A percentile compares a stretch with the other conserved stretches of the same genome.
Conservation (phyloP, 2,329 filamentous ascomycete genomes). For the Penicillium sp. region DNA sequence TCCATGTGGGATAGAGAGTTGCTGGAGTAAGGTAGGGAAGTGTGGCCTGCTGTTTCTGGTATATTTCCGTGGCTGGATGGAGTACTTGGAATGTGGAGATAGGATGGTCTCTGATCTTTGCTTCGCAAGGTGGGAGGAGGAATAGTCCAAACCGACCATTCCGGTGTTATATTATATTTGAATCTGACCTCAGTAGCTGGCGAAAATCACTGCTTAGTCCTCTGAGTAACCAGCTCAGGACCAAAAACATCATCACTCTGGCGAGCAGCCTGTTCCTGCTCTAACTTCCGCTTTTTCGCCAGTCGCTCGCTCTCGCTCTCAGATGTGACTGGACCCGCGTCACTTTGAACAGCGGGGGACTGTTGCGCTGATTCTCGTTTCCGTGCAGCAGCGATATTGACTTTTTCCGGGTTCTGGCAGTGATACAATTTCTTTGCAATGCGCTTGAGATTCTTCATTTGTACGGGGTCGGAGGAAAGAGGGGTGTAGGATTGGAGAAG, state of each 20-base stretch:
- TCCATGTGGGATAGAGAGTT: neutral
- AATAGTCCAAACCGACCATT: neutral
- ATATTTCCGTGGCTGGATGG: too few relatives aligned
- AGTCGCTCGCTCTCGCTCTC: slow-evolving; percentile 38
- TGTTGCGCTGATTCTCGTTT: slow-evolving; percentile 41
- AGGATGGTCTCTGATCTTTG: too few relatives aligned
- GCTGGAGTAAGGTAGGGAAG: too few relatives aligned
- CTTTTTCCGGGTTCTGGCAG: slow-evolving; percentile 49
- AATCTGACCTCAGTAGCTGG: neutral
- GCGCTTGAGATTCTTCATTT: slow-evolving; percentile 43
- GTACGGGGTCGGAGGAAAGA: slow-evolving; percentile 37
- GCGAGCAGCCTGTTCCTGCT: slow-evolving; percentile 25
- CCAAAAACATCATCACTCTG: slow-evolving; percentile 36
- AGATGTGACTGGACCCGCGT: slow-evolving; percentile 27
- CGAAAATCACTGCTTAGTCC: slow-evolving; percentile 26
- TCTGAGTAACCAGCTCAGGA: slow-evolving; percentile 35
- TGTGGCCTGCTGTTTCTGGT: too few relatives aligned
- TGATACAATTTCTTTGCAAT: slow-evolving; percentile 50
- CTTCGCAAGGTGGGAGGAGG: too few relatives aligned
- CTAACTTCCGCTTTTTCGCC: slow-evolving; percentile 42
- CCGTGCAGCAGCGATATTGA: slow-evolving; percentile 38
- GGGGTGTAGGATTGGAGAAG: slow-evolving; percentile 41
- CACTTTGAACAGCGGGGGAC: slow-evolving; percentile 15
- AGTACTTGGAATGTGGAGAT: too few relatives aligned
- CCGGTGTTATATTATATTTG: neutral